Conservation (phyloP, 2,329 filamentous ascomycete species). For the Trichoderma koningiopsis region DNA sequence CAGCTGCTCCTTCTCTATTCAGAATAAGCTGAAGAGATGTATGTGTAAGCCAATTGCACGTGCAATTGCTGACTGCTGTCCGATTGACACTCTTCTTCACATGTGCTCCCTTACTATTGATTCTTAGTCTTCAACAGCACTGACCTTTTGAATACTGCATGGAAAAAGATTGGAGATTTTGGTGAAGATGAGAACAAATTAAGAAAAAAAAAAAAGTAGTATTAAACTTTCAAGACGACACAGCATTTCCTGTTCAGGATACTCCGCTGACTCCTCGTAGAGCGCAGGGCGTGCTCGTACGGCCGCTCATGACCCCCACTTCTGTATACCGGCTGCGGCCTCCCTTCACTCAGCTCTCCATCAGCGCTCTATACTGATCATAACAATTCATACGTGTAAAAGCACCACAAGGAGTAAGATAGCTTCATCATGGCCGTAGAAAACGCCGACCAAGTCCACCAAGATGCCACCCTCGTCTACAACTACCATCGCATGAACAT, state of each 20-base stretch:
- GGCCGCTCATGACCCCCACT: not conserved
- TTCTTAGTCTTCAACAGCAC: not conserved
- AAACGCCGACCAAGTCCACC: conserved; percentile 11
- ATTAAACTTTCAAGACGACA: not conserved
- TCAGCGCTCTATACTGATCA: not conserved
- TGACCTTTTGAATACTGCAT: not conserved
- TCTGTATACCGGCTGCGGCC: conserved; percentile 15
- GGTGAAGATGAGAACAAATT: not conserved
- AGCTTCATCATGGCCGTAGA: not conserved
- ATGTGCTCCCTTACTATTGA: not conserved
- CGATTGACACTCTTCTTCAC: too few relatives aligned
- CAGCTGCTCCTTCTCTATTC: not conserved
- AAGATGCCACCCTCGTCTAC: conserved; percentile 45
- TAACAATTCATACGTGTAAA: not conserved
- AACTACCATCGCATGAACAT: conserved; percentile 48
- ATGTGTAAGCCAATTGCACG: not conserved
- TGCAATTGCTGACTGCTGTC: not conserved
- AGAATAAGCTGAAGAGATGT: not conserved
- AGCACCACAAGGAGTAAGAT: not conserved
- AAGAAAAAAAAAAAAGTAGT: not conserved
- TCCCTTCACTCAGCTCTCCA: not conserved
- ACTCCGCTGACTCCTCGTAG: not conserved
- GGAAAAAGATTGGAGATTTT: not conserved
- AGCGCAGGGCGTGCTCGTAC: not conserved
- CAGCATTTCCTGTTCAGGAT: not conserved